Base-by-base conservation (phyloP, 202 grass and related monocot genomes). In the Bolboschoenoplectus hybrid region DNA sequence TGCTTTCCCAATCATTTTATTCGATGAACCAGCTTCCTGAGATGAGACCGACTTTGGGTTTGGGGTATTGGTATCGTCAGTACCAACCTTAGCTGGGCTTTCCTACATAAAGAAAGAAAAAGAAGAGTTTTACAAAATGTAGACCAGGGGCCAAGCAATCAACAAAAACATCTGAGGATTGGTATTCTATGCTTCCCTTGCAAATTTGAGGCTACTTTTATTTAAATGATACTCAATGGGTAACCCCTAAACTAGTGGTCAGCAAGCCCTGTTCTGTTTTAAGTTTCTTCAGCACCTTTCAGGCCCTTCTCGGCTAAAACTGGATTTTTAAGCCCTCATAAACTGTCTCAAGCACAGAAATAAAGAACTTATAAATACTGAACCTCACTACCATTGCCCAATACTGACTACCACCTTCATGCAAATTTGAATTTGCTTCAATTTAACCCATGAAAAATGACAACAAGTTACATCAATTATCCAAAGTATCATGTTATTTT, bases 21-120 rank as follows among this genome's bases (percentile, higher is more conserved):
- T 78, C 35, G 91, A 43, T 81, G 85, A 87, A 91, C 88, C 84
- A 69, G 87, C 85, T 77, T 92, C 92, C 47, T 85, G 81, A 85
- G 81, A 91, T 83, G 88, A 89, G 82, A 88, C 69, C 12, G 74
- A 86, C 76, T 83, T 57, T 44, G 88, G 89, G 62, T 87, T 63
- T 39, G 90, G 88, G 53, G 88, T 93, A 86, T 84, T 87, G 20
- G 69, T 88, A 81, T 93, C 88, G 0, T 91, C 90, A 67, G 85
- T 67, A 69, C 82, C 73, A 83, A 76, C 87, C 36, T 67, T 87
- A 46, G 83, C 72, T 44, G 86, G 83, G 85, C 78, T 95, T 82
- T 92, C 95, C 95, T 98, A 85, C 47, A 70, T 32, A 84, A 88
- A 83, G 19, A 9, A 83, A 63, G 0, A 49, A 50, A 66, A 44